Conservation (phyloP, 2,329 filamentous ascomycete genomes). For the Penicillium sp. region DNA sequence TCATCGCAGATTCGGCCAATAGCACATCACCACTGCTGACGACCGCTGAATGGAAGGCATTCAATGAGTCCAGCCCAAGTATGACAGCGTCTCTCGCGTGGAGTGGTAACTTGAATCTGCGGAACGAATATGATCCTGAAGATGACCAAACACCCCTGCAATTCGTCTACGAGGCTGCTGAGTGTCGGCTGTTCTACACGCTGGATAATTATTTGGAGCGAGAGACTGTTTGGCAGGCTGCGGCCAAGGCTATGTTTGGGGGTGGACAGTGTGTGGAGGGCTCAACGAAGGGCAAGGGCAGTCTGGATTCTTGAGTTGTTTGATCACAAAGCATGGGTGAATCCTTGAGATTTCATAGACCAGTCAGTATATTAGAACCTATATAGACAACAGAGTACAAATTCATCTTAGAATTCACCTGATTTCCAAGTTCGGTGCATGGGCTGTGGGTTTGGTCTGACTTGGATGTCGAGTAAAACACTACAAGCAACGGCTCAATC, state of each 20-base stretch:
- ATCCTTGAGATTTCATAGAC: not conserved
- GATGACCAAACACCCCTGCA: constrained; percentile 55
- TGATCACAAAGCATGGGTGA: not conserved
- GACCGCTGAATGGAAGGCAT: constrained; percentile 18
- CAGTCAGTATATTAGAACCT: not conserved
- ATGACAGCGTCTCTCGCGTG: constrained; percentile 13
- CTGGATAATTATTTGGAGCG: constrained; percentile 54
- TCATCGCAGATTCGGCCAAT: constrained; percentile 14
- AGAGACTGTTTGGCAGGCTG: constrained; percentile 54
- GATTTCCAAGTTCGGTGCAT: too few species aligned
- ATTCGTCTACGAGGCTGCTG: constrained; percentile 62
- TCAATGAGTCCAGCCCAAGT: constrained; percentile 20
- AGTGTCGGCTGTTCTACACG: constrained; percentile 64
- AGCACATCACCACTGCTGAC: constrained; percentile 19
- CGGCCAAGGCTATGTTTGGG: constrained; percentile 29
- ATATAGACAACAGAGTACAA: not conserved
- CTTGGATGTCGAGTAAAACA: too few species aligned
- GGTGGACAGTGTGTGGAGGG: constrained; percentile 22
- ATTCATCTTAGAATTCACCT: not conserved
- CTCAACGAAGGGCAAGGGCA: constrained; percentile 24
- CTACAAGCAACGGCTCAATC: not conserved
- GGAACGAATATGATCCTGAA: constrained; percentile 48
- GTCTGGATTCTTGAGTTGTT: constrained; percentile 16
- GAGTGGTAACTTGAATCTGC: constrained; percentile 45
- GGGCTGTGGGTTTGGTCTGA: too few species aligned